A percentile compares a stretch with the other conserved stretches of the same genome.
phyloP scores from a whole-genome alignment of 2,329 filamentous ascomycete species.

The Tricladium varicosporioides region DNA sequence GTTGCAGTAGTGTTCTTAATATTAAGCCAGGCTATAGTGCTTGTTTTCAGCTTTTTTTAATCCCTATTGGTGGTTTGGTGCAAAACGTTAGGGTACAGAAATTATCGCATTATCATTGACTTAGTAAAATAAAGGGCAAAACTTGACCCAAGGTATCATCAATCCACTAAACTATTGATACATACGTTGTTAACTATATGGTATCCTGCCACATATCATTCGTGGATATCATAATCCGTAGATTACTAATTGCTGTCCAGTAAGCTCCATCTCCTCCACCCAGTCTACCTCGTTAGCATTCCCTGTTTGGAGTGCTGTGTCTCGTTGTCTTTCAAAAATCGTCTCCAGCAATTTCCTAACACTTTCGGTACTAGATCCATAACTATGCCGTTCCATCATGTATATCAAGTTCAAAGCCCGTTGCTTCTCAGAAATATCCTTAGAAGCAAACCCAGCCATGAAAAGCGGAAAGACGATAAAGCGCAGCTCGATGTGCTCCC shows the following conservation, averaged over 20 bases:
- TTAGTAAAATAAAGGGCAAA: too few relatives aligned
- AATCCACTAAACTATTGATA: too few relatives aligned
- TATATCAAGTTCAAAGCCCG: conserved; percentile 47
- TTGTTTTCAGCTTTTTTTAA: too few relatives aligned
- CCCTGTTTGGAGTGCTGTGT: conserved; percentile 37
- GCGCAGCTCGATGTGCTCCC: conserved; percentile 40
- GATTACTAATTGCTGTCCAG: conserved; percentile 47
- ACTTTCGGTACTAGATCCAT: conserved; percentile 46
- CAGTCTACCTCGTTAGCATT: conserved; percentile 47
- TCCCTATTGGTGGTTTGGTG: too few relatives aligned
- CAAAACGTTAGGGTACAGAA: too few relatives aligned
- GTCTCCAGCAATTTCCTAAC: conserved; percentile 44
- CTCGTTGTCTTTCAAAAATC: conserved; percentile 47
- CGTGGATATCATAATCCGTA: conserved; percentile 42
- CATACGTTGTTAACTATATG: too few relatives aligned
- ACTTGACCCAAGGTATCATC: too few relatives aligned
- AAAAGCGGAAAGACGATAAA: conserved; percentile 53
- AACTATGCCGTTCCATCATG: conserved; percentile 45
- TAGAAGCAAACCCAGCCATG: conserved; percentile 47
- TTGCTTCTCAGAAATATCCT: conserved; percentile 41
- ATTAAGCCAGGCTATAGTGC: too few relatives aligned
- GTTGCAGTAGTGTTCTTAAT: too few relatives aligned
- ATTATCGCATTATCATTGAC: too few relatives aligned
- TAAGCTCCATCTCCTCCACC: conserved; percentile 45
- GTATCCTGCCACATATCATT: too few relatives aligned